phyloP scores from a whole-genome alignment of 805 yeast genomes.

The Lipomyces japonicus region DNA sequence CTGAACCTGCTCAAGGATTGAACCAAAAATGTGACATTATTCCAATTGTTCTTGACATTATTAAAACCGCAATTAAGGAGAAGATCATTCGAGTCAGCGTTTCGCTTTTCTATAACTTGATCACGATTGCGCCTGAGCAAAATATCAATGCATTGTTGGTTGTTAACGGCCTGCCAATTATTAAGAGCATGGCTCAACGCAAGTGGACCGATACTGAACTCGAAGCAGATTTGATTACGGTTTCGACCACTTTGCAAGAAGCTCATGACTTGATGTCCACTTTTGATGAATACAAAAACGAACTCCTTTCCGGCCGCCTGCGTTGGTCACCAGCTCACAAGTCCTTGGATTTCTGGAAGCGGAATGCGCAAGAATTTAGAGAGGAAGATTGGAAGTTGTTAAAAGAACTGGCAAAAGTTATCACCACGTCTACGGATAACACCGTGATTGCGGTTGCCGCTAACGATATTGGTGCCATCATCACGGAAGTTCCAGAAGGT shows the following conservation, averaged over 20 bases:
- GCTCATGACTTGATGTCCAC: slow-evolving; percentile 79
- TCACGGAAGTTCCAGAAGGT: slow-evolving; percentile 61
- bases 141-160: slow-evolving; percentile 66
- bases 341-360: slow-evolving; percentile 84
- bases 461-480: slow-evolving; percentile 61
- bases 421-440: slow-evolving; percentile 35
- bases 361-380: slow-evolving; percentile 71
- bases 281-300: slow-evolving; percentile 86
- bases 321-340: slow-evolving; percentile 92
- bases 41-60: slow-evolving; percentile 48
- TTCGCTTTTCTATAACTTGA: slow-evolving; percentile 44
- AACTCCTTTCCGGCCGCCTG: slow-evolving; percentile 71
- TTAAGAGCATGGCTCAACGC: slow-evolving; percentile 70
- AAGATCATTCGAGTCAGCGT: slow-evolving; percentile 84
- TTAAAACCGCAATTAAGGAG: slow-evolving; percentile 84
- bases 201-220: slow-evolving; percentile 96
- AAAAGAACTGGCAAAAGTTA: slow-evolving; percentile 50
- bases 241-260: slow-evolving; percentile 60
- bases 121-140: slow-evolving; percentile 36
- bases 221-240: slow-evolving; percentile 59
- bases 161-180: slow-evolving; percentile 67
- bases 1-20: slow-evolving; percentile 46
- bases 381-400: slow-evolving; percentile 71
- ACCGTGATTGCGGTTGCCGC: slow-evolving; percentile 55
- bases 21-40: slow-evolving; percentile 51